Base-by-base conservation (phyloP, 768 basidiomycete genomes). In the Suillus discolor region DNA sequence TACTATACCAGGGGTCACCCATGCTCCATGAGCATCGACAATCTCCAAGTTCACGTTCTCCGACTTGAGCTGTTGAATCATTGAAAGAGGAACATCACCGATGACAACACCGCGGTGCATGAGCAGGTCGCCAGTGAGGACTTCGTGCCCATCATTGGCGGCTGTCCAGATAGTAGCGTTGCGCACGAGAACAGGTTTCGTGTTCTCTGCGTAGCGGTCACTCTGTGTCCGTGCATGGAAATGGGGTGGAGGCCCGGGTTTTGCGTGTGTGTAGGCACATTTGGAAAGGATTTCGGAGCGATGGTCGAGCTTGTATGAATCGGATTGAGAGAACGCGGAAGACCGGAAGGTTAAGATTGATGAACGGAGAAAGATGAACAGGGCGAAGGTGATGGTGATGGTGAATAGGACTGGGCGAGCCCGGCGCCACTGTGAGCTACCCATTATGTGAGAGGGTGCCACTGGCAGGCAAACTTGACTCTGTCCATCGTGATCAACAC, bases 81-180 rank as follows among this genome's bases (percentile, higher is more conserved):
- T 53, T 6, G 65, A 54, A n/a, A 65, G 57, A 8, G 70, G 68
- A 16, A 89, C 72, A 62, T 79, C 71, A 0, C 90, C 90, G 34
- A 92, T 78, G 18, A 76, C 87, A n/a, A 93, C 68, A 6, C 90
- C 91, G 59, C 84, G 85, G 68, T 92, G 87, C 44, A 97, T 71
- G 2, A 92, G 79, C 13, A 96, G 77, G 66, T 91, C 90, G 1
- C 86, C 90, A 7, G 77, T 75, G 45, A 92, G 62, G 34, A 94
- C 81, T 66, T 90, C 81, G 2, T 86, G 86, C 0, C 93, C 93
- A 51, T 90, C 87, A 34, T 86, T 72, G 28, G 76, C 73, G 8
- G 93, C 93, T 1, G 93, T 96, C 94, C 94, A 96, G 67, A 97
- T 84, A 36, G 81, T 92, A 36, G 88, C 93, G 67, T 94, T 91